Conservation (phyloP, 1,284 basidiomycete species). For the Marasmius tenuissimus region DNA sequence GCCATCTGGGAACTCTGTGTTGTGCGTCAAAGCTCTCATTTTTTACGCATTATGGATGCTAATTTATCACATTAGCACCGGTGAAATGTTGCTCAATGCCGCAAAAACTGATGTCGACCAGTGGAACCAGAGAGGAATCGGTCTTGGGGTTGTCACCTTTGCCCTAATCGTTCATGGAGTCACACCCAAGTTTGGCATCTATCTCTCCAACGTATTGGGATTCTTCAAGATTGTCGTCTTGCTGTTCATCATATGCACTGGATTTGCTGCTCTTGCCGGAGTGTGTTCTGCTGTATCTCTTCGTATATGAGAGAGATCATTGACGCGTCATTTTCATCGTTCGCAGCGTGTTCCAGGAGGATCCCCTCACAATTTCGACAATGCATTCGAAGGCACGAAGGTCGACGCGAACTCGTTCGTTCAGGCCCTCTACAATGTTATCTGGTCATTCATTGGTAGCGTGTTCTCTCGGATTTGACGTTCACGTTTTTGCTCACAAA, state of each 20-base stretch:
- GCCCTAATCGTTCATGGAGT: constrained; percentile 42
- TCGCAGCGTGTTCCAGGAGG: constrained; percentile 7
- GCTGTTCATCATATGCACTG: constrained; percentile 39
- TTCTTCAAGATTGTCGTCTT: constrained; percentile 46
- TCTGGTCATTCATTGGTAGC: constrained; percentile 33
- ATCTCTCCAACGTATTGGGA: constrained; percentile 47
- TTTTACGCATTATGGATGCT: neutral
- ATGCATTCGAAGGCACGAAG: constrained; percentile 33
- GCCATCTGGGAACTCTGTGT: constrained; percentile 11
- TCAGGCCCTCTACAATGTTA: constrained; percentile 33
- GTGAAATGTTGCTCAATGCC: constrained; percentile 35
- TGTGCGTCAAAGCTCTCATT: neutral
- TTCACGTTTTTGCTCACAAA: constrained; percentile 4
- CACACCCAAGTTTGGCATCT: constrained; percentile 40
- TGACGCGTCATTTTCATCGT: neutral
- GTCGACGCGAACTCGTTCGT: constrained; percentile 20
- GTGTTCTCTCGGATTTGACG: neutral
- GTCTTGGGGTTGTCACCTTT: constrained; percentile 34
- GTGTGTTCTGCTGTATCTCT: neutral
- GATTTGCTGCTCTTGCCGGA: constrained; percentile 33
- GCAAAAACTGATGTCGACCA: constrained; percentile 25
- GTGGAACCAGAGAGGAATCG: constrained; percentile 29
- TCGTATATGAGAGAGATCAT: neutral
- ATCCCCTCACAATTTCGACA: constrained; percentile 31
- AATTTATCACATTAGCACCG: constrained; percentile 24